These are phyloP conservation scores for Cytidiella melzeri DNA, from an alignment of 768 basidiomycete species.

Conservation along the genomic window DNA sequence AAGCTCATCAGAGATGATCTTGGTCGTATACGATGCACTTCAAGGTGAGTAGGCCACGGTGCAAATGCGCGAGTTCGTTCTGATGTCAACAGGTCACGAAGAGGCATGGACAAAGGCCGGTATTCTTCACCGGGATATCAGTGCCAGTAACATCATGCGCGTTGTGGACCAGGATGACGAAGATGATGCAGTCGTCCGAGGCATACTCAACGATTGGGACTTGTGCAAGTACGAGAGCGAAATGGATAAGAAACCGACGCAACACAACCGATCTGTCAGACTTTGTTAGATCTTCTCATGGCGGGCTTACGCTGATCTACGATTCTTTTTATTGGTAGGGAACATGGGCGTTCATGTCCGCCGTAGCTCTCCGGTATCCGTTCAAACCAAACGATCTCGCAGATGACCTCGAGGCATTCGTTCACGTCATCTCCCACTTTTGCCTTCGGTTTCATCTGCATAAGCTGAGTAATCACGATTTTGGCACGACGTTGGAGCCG, in stretches of 20 bases:
- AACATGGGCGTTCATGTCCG: too few relatives aligned
- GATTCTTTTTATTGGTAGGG: not conserved
- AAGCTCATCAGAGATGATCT: not conserved
- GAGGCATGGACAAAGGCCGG: constrained; percentile 1
- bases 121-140: constrained; percentile 2
- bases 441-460: too few relatives aligned
- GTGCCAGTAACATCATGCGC: constrained; percentile 1
- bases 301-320: not conserved
- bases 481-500: not conserved
- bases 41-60: not conserved
- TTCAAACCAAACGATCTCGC: constrained; percentile 3
- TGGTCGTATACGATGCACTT: not conserved
- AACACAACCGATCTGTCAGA: not conserved
- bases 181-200: too few relatives aligned
- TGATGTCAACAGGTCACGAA: not conserved
- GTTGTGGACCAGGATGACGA: too few relatives aligned
- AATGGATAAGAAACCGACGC: not conserved
- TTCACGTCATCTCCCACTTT: not conserved
- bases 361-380: not conserved
- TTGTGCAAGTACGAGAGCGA: too few relatives aligned
- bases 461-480: not conserved
- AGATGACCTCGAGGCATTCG: constrained; percentile 8
- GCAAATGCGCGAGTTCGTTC: not conserved
- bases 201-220: too few relatives aligned
- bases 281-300: not conserved